Percentiles rank a stretch among this genome's conserved stretches.
phyloP scores from a whole-genome alignment of 1,284 basidiomycete species.

The Apiotrichum veenhuisii region DNA sequence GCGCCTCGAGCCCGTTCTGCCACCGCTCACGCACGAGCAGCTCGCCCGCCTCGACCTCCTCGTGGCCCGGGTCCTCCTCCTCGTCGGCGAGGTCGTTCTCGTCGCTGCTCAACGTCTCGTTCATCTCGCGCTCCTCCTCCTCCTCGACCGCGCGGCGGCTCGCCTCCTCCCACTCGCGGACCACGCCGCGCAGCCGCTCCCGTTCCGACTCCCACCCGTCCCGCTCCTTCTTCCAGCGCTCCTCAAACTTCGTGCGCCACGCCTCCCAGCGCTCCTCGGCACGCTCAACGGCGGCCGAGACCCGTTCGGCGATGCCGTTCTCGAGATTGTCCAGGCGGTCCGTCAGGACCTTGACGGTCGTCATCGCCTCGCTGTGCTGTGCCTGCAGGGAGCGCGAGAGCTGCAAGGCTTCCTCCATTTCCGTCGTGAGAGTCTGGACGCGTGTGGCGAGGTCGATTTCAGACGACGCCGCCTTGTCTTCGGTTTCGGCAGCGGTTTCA shows the following conservation, averaged over 20 bases:
- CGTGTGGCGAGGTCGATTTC: slow-evolving; percentile 66
- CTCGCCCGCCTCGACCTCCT: slow-evolving; percentile 19
- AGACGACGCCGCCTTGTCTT: slow-evolving; percentile 17
- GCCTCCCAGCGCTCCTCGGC: slow-evolving; percentile 69
- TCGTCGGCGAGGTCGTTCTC: slow-evolving; percentile 37
- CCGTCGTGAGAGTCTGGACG: slow-evolving; percentile 64
- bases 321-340: slow-evolving; percentile 54
- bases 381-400: slow-evolving; percentile 69
- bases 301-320: slow-evolving; percentile 50
- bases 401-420: slow-evolving; percentile 73
- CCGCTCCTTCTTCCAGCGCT: slow-evolving; percentile 70
- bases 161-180: slow-evolving; percentile 75
- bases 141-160: slow-evolving; percentile 52
- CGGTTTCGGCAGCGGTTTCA: background rate
- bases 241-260: slow-evolving; percentile 60
- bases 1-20: slow-evolving; percentile 4
- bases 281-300: slow-evolving; percentile 53
- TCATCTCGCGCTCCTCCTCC: slow-evolving; percentile 48
- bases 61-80: slow-evolving; percentile 22
- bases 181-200: slow-evolving; percentile 66
- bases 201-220: slow-evolving; percentile 79
- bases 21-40: slow-evolving; percentile 16
- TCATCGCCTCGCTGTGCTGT: slow-evolving; percentile 74
- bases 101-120: slow-evolving; percentile 40
- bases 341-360: slow-evolving; percentile 72